phyloP scores from a whole-genome alignment of 768 basidiomycete genomes.

The Chalciporus sphaerocephalus region DNA sequence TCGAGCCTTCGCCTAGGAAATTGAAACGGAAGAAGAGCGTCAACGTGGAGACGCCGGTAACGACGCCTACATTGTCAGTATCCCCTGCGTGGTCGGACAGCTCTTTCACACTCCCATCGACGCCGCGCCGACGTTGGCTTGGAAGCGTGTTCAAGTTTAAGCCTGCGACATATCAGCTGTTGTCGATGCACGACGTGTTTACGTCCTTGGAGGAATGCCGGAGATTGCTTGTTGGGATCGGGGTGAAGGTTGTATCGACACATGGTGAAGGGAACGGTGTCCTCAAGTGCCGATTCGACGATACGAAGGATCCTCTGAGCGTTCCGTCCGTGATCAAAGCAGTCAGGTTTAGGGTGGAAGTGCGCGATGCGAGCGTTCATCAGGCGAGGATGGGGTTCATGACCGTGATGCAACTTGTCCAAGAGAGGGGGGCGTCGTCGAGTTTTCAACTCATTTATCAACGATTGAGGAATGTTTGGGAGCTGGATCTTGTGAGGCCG shows the following conservation, averaged over 20 bases:
- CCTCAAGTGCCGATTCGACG: slow-evolving; percentile 75
- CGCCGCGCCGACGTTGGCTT: slow-evolving; percentile 71
- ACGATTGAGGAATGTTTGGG: slow-evolving; percentile 67
- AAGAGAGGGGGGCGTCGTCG: slow-evolving; percentile 85
- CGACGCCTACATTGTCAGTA: slow-evolving; percentile 17
- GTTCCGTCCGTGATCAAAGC: slow-evolving; percentile 56
- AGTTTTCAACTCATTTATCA: slow-evolving; percentile 73
- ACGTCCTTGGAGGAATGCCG: slow-evolving; percentile 73
- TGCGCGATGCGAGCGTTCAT: slow-evolving; percentile 41
- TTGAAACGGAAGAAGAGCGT: slow-evolving; percentile 29
- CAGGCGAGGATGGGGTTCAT: slow-evolving; percentile 46
- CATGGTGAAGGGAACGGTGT: slow-evolving; percentile 60
- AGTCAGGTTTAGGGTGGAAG: slow-evolving; percentile 80
- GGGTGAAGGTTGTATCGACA: slow-evolving; percentile 62
- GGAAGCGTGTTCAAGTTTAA: slow-evolving; percentile 86
- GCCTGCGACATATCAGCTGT: slow-evolving; percentile 52
- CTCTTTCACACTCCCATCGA: slow-evolving; percentile 41
- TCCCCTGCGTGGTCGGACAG: slow-evolving; percentile 47
- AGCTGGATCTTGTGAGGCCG: slow-evolving; percentile 42
- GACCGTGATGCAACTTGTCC: slow-evolving; percentile 61
- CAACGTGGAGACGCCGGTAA: slow-evolving; percentile 6
- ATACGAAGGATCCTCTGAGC: slow-evolving; percentile 54
- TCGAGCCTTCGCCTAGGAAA: slow-evolving; percentile 44
- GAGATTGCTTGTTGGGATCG: slow-evolving; percentile 64
- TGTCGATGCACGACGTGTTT: slow-evolving; percentile 55